A percentile compares a stretch with the other conserved stretches of the same genome.
These are phyloP conservation scores for Aspergillus coremiiformis DNA, from an alignment of 495 filamentous ascomycete genomes.

Conservation along the genomic window DNA sequence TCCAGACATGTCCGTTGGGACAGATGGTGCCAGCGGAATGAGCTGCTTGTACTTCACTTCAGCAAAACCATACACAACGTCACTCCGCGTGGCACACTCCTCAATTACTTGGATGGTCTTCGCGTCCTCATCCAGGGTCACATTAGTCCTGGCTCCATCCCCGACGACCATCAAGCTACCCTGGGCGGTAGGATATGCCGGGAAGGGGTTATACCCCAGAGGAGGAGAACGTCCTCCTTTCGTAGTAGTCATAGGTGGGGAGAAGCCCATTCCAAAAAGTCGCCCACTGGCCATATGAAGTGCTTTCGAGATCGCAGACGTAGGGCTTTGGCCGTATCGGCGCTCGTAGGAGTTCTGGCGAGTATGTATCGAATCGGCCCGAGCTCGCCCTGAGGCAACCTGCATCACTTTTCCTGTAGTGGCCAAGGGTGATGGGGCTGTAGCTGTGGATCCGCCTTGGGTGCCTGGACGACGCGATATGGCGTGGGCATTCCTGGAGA, in stretches of 20 bases:
- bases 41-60: constrained; percentile 98
- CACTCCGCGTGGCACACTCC: constrained; percentile 82
- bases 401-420: constrained; percentile 58
- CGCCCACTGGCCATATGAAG: constrained; percentile 89
- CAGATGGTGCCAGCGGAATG: constrained; percentile 75
- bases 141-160: constrained; percentile 52
- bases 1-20: constrained; percentile 40
- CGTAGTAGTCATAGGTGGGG: constrained; percentile 61
- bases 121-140: constrained; percentile 70
- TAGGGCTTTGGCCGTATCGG: constrained; percentile 65
- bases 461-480: constrained; percentile 64
- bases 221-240: constrained; percentile 65
- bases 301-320: constrained; percentile 82
- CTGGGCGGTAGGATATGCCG: constrained; percentile 70
- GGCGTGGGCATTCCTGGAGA: constrained; percentile 31
- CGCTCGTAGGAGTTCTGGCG: constrained; percentile 72
- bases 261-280: constrained; percentile 66
- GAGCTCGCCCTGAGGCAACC: constrained; percentile 52
- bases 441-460: constrained; percentile 47
- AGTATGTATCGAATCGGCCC: constrained; percentile 57
- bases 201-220: constrained; percentile 70
- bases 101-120: constrained; percentile 74
- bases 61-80: constrained; percentile 93
- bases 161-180: constrained; percentile 53
- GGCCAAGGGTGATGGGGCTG: constrained; percentile 22